Evolutionary conservation across 352 stramenopile genomes (phyloP).

Genomic region (Phytophthora megakarya): DNA sequence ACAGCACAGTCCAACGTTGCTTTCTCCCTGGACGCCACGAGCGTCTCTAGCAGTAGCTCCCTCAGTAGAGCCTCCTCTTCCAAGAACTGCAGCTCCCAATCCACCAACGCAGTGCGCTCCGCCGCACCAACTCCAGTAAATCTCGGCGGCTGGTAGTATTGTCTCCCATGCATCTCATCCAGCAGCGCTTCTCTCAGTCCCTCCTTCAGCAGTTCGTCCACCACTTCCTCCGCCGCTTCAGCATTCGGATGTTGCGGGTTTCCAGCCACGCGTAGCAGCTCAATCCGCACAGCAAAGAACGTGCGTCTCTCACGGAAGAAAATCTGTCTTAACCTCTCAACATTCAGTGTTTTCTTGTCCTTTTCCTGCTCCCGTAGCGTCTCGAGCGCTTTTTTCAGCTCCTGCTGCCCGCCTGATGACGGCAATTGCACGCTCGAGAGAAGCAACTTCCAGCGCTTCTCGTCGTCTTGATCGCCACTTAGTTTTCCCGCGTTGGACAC

Average conservation of each 20-base stretch:
- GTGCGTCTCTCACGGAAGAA: constrained; percentile 49
- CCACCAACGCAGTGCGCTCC: constrained; percentile 39
- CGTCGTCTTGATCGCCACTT: constrained; percentile 2
- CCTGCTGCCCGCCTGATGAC: constrained; percentile 20
- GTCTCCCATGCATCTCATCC: constrained; percentile 57
- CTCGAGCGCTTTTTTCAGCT: constrained; percentile 40
- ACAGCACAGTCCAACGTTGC: constrained; percentile 38
- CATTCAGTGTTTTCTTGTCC: constrained; percentile 25
- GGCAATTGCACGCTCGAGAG: constrained; percentile 40
- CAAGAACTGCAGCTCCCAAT: constrained; percentile 65
- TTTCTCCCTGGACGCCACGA: constrained; percentile 49
- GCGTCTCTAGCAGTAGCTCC: constrained; percentile 57
- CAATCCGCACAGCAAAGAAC: constrained; percentile 63
- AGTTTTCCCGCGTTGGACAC: neutral
- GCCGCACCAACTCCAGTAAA: constrained; percentile 39
- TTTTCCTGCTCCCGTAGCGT: constrained; percentile 14
- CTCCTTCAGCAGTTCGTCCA: constrained; percentile 56
- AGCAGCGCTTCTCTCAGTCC: constrained; percentile 60
- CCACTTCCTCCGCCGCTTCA: constrained; percentile 43
- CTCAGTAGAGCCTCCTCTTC: constrained; percentile 63
- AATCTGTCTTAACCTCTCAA: constrained; percentile 28
- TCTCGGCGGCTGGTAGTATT: constrained; percentile 37
- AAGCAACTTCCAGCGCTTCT: constrained; percentile 38
- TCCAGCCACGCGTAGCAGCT: constrained; percentile 50
- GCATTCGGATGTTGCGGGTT: constrained; percentile 43